Percentiles rank a stretch among this genome's conserved stretches.
These are phyloP conservation scores for Begonia peltatifolia DNA, from an alignment of 306 rosid species.

Conservation along the genomic window DNA sequence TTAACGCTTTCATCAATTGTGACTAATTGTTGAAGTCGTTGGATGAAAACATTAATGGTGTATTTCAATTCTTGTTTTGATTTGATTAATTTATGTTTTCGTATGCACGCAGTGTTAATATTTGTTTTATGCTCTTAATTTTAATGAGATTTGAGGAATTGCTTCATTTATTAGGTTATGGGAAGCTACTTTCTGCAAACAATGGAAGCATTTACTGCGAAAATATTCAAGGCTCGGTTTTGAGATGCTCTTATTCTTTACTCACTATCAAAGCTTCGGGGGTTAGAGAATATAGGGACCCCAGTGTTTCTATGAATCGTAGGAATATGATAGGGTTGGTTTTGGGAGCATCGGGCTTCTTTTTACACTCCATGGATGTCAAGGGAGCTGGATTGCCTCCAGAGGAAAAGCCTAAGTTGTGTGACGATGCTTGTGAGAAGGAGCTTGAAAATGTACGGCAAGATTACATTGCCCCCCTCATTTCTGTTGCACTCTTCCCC, in stretches of 20 bases:
- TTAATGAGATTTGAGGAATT: neutral
- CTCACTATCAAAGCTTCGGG: slow-evolving; percentile 15
- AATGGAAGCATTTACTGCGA: slow-evolving; percentile 22
- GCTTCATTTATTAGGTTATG: slow-evolving; percentile 12
- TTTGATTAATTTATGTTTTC: too few species aligned
- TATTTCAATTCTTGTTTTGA: too few species aligned
- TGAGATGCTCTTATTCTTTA: slow-evolving; percentile 18
- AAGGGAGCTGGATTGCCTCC: slow-evolving; percentile 89
- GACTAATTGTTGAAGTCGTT: too few species aligned
- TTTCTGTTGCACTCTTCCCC: too few species aligned
- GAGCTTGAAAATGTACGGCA: slow-evolving; percentile 99
- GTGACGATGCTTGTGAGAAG: slow-evolving; percentile 63
- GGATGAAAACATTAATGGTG: too few species aligned
- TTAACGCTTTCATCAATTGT: neutral
- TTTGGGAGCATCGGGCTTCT: slow-evolving; percentile 43
- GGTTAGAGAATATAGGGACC: slow-evolving; percentile 19
- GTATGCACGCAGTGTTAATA: neutral
- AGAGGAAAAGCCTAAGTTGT: slow-evolving; percentile 68
- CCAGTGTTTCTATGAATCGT: slow-evolving; percentile 24
- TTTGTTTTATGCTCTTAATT: neutral
- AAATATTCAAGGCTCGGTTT: slow-evolving; percentile 17
- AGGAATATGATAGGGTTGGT: slow-evolving; percentile 53
- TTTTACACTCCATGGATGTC: slow-evolving; percentile 29
- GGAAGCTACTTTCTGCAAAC: slow-evolving; percentile 12
- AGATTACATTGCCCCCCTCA: slow-evolving; percentile 28